Base-by-base conservation (phyloP, 768 basidiomycete genomes). In the Hygrocybe coccinea region DNA sequence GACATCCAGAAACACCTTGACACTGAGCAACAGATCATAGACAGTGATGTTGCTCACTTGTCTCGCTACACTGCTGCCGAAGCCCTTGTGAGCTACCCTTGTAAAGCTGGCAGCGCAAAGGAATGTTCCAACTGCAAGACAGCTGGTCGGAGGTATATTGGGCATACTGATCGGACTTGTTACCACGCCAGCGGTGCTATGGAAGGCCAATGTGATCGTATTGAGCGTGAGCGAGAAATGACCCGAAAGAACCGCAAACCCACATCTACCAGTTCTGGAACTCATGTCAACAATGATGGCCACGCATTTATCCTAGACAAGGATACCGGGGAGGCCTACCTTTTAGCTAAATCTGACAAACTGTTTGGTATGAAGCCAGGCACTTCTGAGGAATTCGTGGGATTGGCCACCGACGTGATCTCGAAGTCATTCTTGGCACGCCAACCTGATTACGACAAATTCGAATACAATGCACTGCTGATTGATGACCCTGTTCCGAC, bases 31-130 rank as follows among this genome's bases (percentile, higher is more conserved):
- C n/a, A 53, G 36, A 17, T 17, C 17, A 17, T 21, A 3, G 22
- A 33, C 39, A 34, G 37, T 17, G 39, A 24, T 17, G 12, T 12
- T 11, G 29, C 35, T 2, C 12, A 15, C 10, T 2, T 17, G 6
- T 19, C 24, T 2, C 56, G 60, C 48, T 50, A 38, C 21, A 60
- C 59, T 37, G 56, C 54, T 47, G 50, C 47, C 15, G 49, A 50
- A 35, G 34, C 19, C 19, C 57, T 56, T 36, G 29, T 29, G 29
- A 29, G 29, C 29, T 29, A 29, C 29, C 29, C 29, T 29, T 8
- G 29, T 4, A 29, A 29, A 29, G 29, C 29, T 8, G 8, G 29
- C 29, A 29, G 29, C 8, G 29, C 29, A 29, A 29, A 29, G 29
- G 29, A 29, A 29, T 29, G 29, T 8, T 29, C 8, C 4, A 29